A percentile compares a stretch with the other conserved stretches of the same genome.
These are phyloP conservation scores for Cucurbita pepo DNA, from an alignment of 306 rosid species.

Conservation along the genomic window DNA sequence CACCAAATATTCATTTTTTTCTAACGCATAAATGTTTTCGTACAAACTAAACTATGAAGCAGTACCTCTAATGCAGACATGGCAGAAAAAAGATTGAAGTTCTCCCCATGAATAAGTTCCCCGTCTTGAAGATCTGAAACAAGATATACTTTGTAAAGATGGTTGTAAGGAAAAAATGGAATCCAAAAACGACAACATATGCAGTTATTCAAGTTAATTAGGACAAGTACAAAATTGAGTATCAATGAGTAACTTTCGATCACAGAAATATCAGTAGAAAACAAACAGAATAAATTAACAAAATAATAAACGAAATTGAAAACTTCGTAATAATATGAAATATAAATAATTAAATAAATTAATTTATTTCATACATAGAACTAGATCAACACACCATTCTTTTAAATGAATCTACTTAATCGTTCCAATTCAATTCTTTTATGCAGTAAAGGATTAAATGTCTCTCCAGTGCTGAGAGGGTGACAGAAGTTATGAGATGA, in stretches of 20 bases:
- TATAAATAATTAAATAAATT: not conserved
- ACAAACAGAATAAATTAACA: not conserved
- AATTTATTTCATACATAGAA: not conserved
- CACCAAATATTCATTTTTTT: not conserved
- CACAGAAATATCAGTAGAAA: not conserved
- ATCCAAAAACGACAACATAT: not conserved
- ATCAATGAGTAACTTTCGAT: not conserved
- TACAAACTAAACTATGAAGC: not conserved
- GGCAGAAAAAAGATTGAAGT: constrained; percentile 88
- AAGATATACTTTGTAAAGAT: constrained; percentile 4
- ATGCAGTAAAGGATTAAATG: not conserved
- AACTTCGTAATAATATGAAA: not conserved
- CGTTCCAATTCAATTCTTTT: not conserved
- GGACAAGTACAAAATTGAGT: not conserved
- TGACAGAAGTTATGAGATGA: not conserved
- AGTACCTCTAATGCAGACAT: constrained; percentile 94
- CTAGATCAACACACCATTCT: not conserved
- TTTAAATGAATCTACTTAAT: not conserved
- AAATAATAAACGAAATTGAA: not conserved
- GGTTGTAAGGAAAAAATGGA: not conserved
- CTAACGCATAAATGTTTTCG: not conserved
- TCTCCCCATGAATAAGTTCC: constrained; percentile 83
- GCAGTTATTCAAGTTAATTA: not conserved
- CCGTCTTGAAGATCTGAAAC: constrained; percentile 86
- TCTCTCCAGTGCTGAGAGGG: not conserved